A percentile compares a stretch with the other conserved stretches of the same genome.
Evolutionary conservation across 345 rosid species (phyloP).

Genomic region (Moricandia arvensis): DNA sequence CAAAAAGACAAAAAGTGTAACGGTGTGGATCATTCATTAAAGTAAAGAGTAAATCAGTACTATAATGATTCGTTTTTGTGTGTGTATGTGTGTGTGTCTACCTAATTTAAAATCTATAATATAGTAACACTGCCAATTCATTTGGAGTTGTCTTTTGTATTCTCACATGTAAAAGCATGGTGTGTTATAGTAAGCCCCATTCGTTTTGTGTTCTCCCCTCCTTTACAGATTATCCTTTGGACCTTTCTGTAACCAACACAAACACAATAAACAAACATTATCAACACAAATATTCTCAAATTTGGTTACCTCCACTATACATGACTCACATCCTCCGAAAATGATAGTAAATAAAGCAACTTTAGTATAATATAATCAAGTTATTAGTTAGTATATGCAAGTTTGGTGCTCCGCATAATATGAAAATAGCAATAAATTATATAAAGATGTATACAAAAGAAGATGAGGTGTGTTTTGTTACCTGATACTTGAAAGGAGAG

Average conservation of each 20-base stretch:
- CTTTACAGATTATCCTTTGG: slow-evolving; percentile 42
- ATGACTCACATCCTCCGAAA: slow-evolving; percentile 25
- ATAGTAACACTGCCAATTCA: slow-evolving; percentile 35
- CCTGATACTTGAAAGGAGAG: slow-evolving; percentile 25
- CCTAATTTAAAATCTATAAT: slow-evolving; percentile 27
- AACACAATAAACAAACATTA: slow-evolving; percentile 29
- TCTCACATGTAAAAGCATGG: slow-evolving; percentile 35
- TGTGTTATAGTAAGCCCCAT: slow-evolving; percentile 27
- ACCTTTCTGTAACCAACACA: slow-evolving; percentile 34
- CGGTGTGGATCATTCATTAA: slow-evolving; percentile 27
- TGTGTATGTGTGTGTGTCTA: background rate
- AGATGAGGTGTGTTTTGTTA: slow-evolving; percentile 23
- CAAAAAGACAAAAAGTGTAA: slow-evolving; percentile 32
- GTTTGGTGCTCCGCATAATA: slow-evolving; percentile 19
- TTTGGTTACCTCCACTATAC: slow-evolving; percentile 29
- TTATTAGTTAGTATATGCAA: slow-evolving; percentile 18
- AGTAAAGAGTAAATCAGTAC: slow-evolving; percentile 24
- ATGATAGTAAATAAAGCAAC: slow-evolving; percentile 16
- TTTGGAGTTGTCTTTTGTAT: slow-evolving; percentile 32
- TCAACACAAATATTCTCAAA: slow-evolving; percentile 28
- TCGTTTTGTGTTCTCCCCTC: slow-evolving; percentile 28
- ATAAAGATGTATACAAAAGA: background rate
- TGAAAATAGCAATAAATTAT: background rate
- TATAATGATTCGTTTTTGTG: background rate
- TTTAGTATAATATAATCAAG: slow-evolving; percentile 12